Evolutionary conservation across 805 yeast species (phyloP).

Genomic region (Metschnikowia amazonensis): DNA sequence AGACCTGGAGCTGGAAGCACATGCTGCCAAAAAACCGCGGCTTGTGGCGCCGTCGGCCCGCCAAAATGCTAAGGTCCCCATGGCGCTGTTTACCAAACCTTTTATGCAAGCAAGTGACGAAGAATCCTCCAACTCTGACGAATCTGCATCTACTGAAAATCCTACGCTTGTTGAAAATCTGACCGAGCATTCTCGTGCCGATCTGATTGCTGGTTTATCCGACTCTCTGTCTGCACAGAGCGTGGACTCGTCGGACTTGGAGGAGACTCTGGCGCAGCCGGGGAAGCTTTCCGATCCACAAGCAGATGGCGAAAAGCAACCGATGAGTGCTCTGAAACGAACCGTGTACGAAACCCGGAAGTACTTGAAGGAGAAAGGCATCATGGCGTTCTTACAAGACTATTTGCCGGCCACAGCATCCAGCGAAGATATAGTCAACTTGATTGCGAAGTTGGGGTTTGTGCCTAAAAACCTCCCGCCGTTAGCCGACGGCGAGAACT

Average conservation of each 20-base stretch:
- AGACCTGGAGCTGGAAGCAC: conserved; percentile 14
- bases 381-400: conserved; percentile 52
- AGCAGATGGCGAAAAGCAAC: background rate
- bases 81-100: conserved; percentile 16
- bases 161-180: background rate
- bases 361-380: conserved; percentile 58
- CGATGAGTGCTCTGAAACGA: background rate
- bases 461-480: conserved; percentile 29
- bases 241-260: conserved; percentile 12
- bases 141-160: background rate
- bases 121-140: background rate
- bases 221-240: conserved; percentile 8
- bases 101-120: conserved; percentile 17
- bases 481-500: conserved; percentile 38
- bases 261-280: conserved; percentile 8
- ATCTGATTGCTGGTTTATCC: background rate
- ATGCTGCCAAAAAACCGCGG: conserved; percentile 11
- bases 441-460: conserved; percentile 66
- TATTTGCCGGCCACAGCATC: conserved; percentile 61
- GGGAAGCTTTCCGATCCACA: background rate
- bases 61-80: background rate
- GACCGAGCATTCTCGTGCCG: background rate
- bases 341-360: conserved; percentile 30
- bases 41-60: background rate
- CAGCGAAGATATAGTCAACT: conserved; percentile 50